phyloP scores from a whole-genome alignment of 2,329 filamentous ascomycete species.

The Trichoderma aggressivum region DNA sequence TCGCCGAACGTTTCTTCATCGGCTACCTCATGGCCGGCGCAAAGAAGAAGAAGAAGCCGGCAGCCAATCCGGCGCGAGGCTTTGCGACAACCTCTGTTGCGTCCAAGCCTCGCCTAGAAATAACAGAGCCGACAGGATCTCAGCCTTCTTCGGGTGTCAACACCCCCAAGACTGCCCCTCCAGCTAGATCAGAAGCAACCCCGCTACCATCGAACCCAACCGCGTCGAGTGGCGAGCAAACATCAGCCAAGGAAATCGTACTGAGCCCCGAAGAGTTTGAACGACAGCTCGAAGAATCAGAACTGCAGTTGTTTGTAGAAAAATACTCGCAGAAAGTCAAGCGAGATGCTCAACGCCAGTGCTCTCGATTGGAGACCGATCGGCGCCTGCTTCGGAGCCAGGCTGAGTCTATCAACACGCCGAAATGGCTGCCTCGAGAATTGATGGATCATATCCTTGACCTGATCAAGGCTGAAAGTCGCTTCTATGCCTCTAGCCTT shows the following conservation, averaged over 20 bases:
- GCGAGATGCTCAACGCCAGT: conserved; percentile 74
- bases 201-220: conserved; percentile 17
- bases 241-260: conserved; percentile 37
- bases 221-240: not conserved
- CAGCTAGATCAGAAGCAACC: conserved; percentile 27
- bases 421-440: conserved; percentile 77
- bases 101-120: conserved; percentile 71
- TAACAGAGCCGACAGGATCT: conserved; percentile 36
- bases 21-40: conserved; percentile 57
- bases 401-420: conserved; percentile 66
- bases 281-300: conserved; percentile 81
- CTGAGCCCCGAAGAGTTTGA: conserved; percentile 87
- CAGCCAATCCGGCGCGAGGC: conserved; percentile 81
- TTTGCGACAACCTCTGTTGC: conserved; percentile 93
- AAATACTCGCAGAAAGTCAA: conserved; percentile 76
- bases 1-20: not conserved
- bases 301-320: conserved; percentile 83
- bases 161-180: conserved; percentile 31
- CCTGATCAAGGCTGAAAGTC: conserved; percentile 64
- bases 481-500: conserved; percentile 52
- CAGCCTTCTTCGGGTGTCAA: conserved; percentile 23
- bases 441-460: conserved; percentile 74
- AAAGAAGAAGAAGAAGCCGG: conserved; percentile 90
- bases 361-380: conserved; percentile 77
- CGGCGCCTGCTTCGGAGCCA: conserved; percentile 76